Evolutionary conservation across 2,329 filamentous ascomycete species (phyloP).

Genomic region (Fusarium secorum): DNA sequence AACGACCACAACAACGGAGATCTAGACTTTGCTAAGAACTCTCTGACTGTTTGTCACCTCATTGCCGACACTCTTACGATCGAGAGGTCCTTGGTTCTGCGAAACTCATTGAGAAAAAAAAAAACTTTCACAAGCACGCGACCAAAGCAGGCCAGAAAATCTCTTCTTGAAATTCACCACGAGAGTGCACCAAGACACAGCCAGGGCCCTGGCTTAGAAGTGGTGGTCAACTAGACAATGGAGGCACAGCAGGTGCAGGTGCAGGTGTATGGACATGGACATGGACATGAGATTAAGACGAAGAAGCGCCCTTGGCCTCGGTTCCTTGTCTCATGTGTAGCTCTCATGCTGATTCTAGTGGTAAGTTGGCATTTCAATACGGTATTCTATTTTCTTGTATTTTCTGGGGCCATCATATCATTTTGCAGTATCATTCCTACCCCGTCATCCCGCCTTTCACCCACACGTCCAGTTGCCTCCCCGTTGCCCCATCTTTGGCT

Average conservation of each 20-base stretch:
- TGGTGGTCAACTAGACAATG: constrained; percentile 20
- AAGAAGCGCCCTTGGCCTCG: constrained; percentile 23
- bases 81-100: not conserved
- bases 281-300: constrained; percentile 11
- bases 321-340: constrained; percentile 16
- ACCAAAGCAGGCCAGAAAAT: constrained; percentile 1
- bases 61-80: not conserved
- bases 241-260: constrained; percentile 19
- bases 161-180: constrained; percentile 4
- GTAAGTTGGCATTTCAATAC: constrained; percentile 31
- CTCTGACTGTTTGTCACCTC: constrained; percentile 3
- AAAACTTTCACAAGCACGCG: constrained; percentile 17
- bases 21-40: constrained; percentile 8
- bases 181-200: not conserved
- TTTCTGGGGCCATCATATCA: constrained; percentile 25
- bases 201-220: constrained; percentile 3
- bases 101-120: not conserved
- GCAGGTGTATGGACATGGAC: constrained; percentile 7
- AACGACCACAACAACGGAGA: not conserved
- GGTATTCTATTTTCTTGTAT: constrained; percentile 5
- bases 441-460: constrained; percentile 35
- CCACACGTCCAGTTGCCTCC: constrained; percentile 24
- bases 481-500: constrained; percentile 25
- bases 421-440: constrained; percentile 19
- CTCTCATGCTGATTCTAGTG: constrained; percentile 30